A percentile compares a stretch with the other conserved stretches of the same genome.
These are phyloP conservation scores for Fibroporia radiculosa DNA, from an alignment of 768 basidiomycete species.

Conservation along the genomic window DNA sequence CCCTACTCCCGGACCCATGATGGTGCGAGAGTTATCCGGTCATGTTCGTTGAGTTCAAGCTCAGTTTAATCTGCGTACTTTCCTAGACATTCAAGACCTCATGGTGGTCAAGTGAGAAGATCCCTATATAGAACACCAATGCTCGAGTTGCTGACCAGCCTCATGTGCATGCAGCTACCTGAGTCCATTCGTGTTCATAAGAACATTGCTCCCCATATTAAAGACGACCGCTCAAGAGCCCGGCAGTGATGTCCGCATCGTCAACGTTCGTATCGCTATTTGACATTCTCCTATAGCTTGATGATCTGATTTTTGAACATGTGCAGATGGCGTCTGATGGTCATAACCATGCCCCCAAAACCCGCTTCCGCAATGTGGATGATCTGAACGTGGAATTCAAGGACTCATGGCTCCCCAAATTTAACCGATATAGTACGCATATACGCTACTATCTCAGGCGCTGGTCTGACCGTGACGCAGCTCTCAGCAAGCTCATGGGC, in stretches of 20 bases:
- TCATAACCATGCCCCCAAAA: constrained; percentile 13
- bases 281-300: background rate
- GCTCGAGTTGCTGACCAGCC: too few species aligned
- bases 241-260: constrained; percentile 24
- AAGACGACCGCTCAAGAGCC: constrained; percentile 19
- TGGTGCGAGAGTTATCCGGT: constrained; percentile 3
- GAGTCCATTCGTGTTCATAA: constrained; percentile 22
- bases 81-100: constrained; percentile 27
- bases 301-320: background rate
- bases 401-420: constrained; percentile 9
- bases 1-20: constrained; percentile 9
- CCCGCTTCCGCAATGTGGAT: constrained; percentile 23
- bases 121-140: background rate
- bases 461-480: constrained; percentile 1
- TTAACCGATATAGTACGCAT: constrained; percentile 7
- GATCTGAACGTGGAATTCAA: constrained; percentile 27
- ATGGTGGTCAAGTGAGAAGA: constrained; percentile 33
- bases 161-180: constrained; percentile 25
- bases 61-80: background rate
- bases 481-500: constrained; percentile 14
- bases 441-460: background rate
- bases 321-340: constrained; percentile 14
- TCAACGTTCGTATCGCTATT: constrained; percentile 12
- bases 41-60: background rate
- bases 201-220: constrained; percentile 24